Conservation (phyloP, 345 rosid genomes). For the Punica granatum region DNA sequence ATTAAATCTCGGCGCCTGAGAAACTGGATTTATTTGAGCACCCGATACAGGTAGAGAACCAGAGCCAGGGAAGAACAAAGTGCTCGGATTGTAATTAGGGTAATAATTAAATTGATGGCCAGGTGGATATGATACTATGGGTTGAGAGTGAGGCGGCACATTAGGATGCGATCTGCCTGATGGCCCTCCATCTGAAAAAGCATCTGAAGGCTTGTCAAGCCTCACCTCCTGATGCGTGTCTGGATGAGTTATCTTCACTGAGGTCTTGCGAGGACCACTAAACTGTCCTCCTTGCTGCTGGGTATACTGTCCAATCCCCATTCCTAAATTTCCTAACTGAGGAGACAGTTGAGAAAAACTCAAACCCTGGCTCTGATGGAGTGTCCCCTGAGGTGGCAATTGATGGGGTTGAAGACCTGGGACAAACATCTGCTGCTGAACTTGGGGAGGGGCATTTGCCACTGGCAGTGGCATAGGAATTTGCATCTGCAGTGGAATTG, state of each 20-base stretch:
- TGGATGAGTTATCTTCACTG: constrained; percentile 89
- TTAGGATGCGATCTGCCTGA: constrained; percentile 50
- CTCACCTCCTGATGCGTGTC: constrained; percentile 90
- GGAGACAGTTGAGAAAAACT: constrained; percentile 57
- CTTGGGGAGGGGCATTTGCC: constrained; percentile 60
- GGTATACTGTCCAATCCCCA: constrained; percentile 57
- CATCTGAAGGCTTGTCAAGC: constrained; percentile 65
- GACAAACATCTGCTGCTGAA: constrained; percentile 64
- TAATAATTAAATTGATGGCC: constrained; percentile 43
- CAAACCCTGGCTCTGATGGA: constrained; percentile 81
- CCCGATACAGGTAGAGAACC: constrained; percentile 46
- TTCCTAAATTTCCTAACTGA: constrained; percentile 64
- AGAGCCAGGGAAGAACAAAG: constrained; percentile 39
- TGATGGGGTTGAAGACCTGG: constrained; percentile 63
- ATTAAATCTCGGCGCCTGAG: constrained; percentile 59
- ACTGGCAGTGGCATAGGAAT: constrained; percentile 30
- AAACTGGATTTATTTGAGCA: constrained; percentile 47
- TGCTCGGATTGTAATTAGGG: constrained; percentile 31
- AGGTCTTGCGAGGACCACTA: constrained; percentile 52
- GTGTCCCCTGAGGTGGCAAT: constrained; percentile 71
- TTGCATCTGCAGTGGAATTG: constrained; percentile 56
- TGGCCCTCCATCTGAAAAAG: constrained; percentile 46
- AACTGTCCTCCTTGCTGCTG: constrained; percentile 76
- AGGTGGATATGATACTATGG: constrained; percentile 45
- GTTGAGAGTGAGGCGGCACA: constrained; percentile 59